Evolutionary conservation across 2,329 filamentous ascomycete species (phyloP), one percentile per base, ranked within the genome.

Genomic region (Mycosphaerella arachidis): DNA sequence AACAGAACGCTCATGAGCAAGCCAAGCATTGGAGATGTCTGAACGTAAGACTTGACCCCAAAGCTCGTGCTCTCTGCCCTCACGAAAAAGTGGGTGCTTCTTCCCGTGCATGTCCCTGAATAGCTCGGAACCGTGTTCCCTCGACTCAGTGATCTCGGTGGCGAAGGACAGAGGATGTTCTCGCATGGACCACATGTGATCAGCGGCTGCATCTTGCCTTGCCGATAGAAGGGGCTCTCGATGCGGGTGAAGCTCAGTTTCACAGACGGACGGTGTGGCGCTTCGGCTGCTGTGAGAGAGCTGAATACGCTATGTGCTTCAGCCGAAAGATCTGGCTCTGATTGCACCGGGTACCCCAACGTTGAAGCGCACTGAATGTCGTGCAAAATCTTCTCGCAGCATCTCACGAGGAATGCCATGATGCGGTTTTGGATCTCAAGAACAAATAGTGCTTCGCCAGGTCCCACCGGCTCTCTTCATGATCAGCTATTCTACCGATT

Each of bases 151-250:
- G n/a, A 62, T 29, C 24, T 24, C 24, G 24, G 24, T 24, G 24
- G 24, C 40, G 45, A 61, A 63, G 43, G 61, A 63, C 6, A 46
- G 33, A 8, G 61, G 55, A 46, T 61, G 58, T 43, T 61, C 61
- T 10, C 61, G 51, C 1, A 63, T 27, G 31, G 56, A 55, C 61
- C 61, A 63, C 12, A 60, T 3, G 18, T 58, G 50, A 33, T 63
- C 58, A 6, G 48, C 48, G 16, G 20, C 55, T 10, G 58, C 58
- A 48, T 58, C 55, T 20, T 55, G 35, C 52, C 35, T 48, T 3
- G 61, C 61, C 13, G 33, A 35, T 18, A 63, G 46, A 18, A 63
- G 52, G 29, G 52, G 29, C 51, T 57, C 10, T 55, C 55, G 8
- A 62, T 60, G 18, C 53, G 58, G 9, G 27, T 48, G n/a, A 51